Conservation (phyloP, 2,329 filamentous ascomycete genomes). For the Sordariomycetes sp. region DNA sequence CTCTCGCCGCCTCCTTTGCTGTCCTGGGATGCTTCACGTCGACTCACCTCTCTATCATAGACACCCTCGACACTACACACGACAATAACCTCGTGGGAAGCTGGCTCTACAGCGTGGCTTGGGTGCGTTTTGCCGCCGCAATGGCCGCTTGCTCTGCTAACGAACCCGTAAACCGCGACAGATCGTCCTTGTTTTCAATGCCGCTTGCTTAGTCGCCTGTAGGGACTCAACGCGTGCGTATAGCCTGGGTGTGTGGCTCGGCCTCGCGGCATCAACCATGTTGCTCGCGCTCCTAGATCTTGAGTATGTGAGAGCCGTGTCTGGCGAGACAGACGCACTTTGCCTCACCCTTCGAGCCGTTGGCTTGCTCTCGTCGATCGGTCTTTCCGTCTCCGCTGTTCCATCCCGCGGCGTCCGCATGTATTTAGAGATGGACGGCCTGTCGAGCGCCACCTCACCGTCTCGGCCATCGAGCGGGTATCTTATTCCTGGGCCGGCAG, state of each 20-base stretch:
- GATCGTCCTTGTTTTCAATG: constrained; percentile 38
- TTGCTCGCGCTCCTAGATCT: constrained; percentile 28
- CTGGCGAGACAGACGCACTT: neutral
- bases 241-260: constrained; percentile 36
- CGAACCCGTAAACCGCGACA: constrained; percentile 12
- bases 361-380: constrained; percentile 30
- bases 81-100: constrained; percentile 31
- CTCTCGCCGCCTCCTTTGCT: constrained; percentile 38
- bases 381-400: constrained; percentile 34
- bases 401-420: constrained; percentile 53
- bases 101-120: constrained; percentile 47
- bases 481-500: constrained; percentile 51
- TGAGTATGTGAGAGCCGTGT: constrained; percentile 13
- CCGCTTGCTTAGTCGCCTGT: constrained; percentile 30
- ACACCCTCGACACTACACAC: constrained; percentile 19
- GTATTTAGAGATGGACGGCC: constrained; percentile 44
- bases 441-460: constrained; percentile 52
- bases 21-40: constrained; percentile 39
- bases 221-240: constrained; percentile 38
- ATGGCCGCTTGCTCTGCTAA: neutral
- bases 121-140: constrained; percentile 36
- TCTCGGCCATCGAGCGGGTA: constrained; percentile 45
- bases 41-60: constrained; percentile 40
- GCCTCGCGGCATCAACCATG: constrained; percentile 27
- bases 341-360: constrained; percentile 29